phyloP scores from a whole-genome alignment of 192 early-diverging fungal species.

The Dissophora ornata region DNA sequence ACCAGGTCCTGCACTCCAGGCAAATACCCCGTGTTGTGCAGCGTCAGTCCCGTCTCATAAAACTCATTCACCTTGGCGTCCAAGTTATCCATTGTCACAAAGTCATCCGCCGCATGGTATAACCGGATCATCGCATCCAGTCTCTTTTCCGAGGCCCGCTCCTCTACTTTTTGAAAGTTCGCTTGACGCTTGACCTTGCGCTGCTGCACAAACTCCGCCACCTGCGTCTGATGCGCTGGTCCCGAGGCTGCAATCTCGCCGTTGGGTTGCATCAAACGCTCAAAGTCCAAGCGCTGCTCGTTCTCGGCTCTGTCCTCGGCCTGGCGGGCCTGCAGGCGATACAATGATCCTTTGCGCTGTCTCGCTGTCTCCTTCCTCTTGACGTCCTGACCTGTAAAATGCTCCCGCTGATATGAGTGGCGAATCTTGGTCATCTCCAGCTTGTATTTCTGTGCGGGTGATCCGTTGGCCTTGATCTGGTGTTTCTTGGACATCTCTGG shows the following conservation, averaged over 20 bases:
- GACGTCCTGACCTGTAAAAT: conserved; percentile 17
- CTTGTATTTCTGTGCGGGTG: conserved; percentile 42
- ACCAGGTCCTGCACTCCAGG: conserved; percentile 33
- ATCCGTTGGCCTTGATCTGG: conserved; percentile 30
- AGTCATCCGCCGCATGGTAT: conserved; percentile 45
- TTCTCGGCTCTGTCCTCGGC: conserved; percentile 32
- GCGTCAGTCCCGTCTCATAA: conserved; percentile 45
- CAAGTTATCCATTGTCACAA: conserved; percentile 54
- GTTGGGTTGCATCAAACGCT: conserved; percentile 39
- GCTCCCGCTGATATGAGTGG: conserved; percentile 45
- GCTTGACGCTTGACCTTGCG: conserved; percentile 28
- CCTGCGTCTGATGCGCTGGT: conserved; percentile 26
- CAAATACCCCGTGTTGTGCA: conserved; percentile 40
- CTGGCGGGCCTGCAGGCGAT: conserved; percentile 32
- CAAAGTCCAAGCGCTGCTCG: conserved; percentile 35
- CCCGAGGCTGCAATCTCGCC: conserved; percentile 13
- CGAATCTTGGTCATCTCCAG: conserved; percentile 53
- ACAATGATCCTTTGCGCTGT: conserved; percentile 41
- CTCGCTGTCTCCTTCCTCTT: conserved; percentile 19
- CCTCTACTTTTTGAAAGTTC: conserved; percentile 30
- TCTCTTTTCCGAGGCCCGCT: conserved; percentile 29
- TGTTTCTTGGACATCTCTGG: conserved; percentile 52
- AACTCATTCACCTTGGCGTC: conserved; percentile 53
- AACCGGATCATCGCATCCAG: conserved; percentile 48
- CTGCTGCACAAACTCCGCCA: conserved; percentile 38